Evolutionary conservation across 208 protist genomes (phyloP), one percentile per base, ranked within the genome.

Genomic region (Crithidia mellificae): DNA sequence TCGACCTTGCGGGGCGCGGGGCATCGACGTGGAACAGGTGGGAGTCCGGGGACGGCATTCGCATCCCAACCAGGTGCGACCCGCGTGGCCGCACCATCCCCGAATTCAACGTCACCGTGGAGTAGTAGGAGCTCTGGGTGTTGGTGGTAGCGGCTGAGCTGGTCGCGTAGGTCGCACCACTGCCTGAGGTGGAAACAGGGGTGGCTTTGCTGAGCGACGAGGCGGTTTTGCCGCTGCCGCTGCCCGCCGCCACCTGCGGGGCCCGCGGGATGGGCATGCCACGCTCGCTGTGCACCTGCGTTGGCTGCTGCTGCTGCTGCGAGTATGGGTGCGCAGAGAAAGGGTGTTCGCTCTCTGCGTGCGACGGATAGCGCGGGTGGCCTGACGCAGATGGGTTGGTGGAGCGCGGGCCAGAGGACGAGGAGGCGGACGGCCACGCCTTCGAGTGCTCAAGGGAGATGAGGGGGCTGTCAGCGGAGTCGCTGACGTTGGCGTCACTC

Each of bases 61-160:
- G 46, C 34, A 46, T 53, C 22, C 32, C 59, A 20, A 24, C n/a
- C 3, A 65, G 29, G 11, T 50, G 39, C 6, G 46, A 30, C 59
- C 46, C 46, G 4, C 32, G 59, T 2, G 44, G 22, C 1, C 47
- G 22, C n/a, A 11, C n/a, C 17, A 46, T 43, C 6, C 19, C 44
- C 0, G 59, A 53, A 30, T 65, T 46, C 2, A 55, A 12, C 5
- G 59, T 43, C 6, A 55, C 32, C 3, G 17, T 20, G 30, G 59
- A 65, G 32, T 46, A 34, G n/a, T 46, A n/a, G 17, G 44, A 55
- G 59, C 32, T 65, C 46, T 44, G 57, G 9, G 17, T 41, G 0
- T 20, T 36, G 2, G 36, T 54, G 49, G 49, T 49, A 19, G 27
- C 25, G 8, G 19, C 12, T 9, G 51, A 52, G 25, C 6, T 36